Evolutionary conservation across 2,329 filamentous ascomycete genomes (phyloP), one percentile per base, ranked within the genome.

Genomic region (Bipolaris bicolor): DNA sequence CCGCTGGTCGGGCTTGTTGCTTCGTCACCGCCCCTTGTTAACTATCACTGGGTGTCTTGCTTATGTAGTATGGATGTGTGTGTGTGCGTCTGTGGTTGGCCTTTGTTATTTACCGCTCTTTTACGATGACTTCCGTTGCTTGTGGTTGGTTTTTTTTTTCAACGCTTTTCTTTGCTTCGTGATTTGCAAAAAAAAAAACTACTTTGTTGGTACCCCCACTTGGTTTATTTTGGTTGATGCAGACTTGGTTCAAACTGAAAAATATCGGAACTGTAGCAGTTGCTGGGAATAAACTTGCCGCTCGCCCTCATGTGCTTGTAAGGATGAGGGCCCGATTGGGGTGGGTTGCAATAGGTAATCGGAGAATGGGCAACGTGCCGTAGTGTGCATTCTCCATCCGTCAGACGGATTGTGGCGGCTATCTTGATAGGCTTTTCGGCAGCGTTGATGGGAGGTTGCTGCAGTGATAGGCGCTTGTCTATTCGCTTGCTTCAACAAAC

Each of bases 1-100:
- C 66, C 66, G 55, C 50, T 48, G 22, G 59, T 64, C 52, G 61
- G 57, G 54, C 61, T 49, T 44, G n/a, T 36, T 49, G 7, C 33
- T 18, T 50, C 37, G 26, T 37, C 44, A 34, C 33, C 33, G 31
- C 46, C 22, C 15, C 29, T 18, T 44, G n/a, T 52, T 16, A n/a
- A n/a, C n/a, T n/a, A 24, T 26, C 3, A 9, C 18, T 18, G 39
- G 29, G 46, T 55, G 37, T 48, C 26, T 46, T 51, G 47, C 37
- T 16, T 26, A 18, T 49, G 47, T 51, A 29, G 24, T 53, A 36
- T 39, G 36, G 16, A 18, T 39, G n/a, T 37, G 22, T 39, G 15
- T 37, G 22, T 49, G 47, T 39, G 20, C 34, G 7, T 40, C 10
- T 41, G 20, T 41, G 22, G 22, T 5, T 41, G 39, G 39, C 22